Conservation (phyloP, 2,329 filamentous ascomycete genomes). For the Phialophora macrospora region DNA sequence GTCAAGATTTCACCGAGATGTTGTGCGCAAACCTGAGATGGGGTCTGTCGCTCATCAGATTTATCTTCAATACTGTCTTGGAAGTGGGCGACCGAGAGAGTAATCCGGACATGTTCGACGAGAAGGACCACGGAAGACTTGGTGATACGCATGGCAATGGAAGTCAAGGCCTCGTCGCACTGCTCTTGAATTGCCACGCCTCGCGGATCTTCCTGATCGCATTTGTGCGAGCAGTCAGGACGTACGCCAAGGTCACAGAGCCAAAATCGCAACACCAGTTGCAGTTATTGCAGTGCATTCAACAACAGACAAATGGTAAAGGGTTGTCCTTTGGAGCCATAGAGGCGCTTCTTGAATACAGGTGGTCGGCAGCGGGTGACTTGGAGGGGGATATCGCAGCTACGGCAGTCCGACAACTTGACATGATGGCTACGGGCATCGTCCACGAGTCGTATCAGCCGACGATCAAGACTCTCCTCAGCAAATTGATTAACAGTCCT, state of each 20-base stretch:
- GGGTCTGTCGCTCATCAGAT: conserved; percentile 69
- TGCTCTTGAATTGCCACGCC: conserved; percentile 73
- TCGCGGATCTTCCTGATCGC: conserved; percentile 71
- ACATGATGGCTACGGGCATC: conserved; percentile 39
- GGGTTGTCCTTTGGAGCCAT: conserved; percentile 35
- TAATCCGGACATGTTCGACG: conserved; percentile 37
- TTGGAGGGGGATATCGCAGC: conserved; percentile 34
- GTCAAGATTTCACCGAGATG: conserved; percentile 70
- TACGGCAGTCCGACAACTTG: conserved; percentile 33
- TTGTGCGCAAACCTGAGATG: conserved; percentile 77
- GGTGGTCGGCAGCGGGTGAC: conserved; percentile 40
- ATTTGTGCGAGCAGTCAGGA: conserved; percentile 49
- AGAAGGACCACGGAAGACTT: conserved; percentile 21
- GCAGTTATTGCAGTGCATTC: conserved; percentile 57
- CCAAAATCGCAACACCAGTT: conserved; percentile 61
- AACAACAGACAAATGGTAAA: conserved; percentile 38
- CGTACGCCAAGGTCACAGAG: conserved; percentile 51
- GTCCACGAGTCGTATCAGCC: conserved; percentile 41
- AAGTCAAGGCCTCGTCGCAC: conserved; percentile 47
- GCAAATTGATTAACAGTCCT: conserved; percentile 68
- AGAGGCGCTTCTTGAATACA: conserved; percentile 35
- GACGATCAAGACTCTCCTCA: conserved; percentile 67
- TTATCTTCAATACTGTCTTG: conserved; percentile 60
- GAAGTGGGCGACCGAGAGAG: conserved; percentile 47
- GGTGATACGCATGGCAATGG: conserved; percentile 36